Percentiles rank a stretch among this genome's conserved stretches.
Conservation (phyloP, 208 protist species). For the Herpetomonas muscarum region DNA sequence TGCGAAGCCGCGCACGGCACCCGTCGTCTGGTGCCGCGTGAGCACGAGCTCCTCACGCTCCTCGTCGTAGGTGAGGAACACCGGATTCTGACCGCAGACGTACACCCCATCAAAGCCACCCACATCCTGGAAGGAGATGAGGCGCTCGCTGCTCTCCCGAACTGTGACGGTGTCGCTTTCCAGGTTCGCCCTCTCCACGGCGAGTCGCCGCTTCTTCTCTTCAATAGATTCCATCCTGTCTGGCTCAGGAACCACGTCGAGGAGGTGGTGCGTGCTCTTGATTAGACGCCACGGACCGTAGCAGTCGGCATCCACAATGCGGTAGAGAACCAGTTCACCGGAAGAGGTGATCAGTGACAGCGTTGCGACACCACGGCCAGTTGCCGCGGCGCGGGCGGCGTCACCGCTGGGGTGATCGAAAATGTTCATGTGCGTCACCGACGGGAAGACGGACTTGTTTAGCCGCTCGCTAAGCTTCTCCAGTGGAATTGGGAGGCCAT, state of each 20-base stretch:
- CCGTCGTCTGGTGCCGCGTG: slow-evolving; percentile 51
- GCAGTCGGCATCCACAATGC: slow-evolving; percentile 26
- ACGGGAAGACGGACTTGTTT: slow-evolving; percentile 37
- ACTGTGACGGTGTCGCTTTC: slow-evolving; percentile 56
- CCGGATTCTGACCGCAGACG: slow-evolving; percentile 79
- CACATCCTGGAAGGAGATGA: slow-evolving; percentile 49
- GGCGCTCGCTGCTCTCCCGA: slow-evolving; percentile 60
- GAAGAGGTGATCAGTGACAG: slow-evolving; percentile 56
- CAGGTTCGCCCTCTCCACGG: slow-evolving; percentile 47
- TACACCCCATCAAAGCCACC: slow-evolving; percentile 58
- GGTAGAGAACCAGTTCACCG: slow-evolving; percentile 78
- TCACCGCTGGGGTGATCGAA: slow-evolving; percentile 28
- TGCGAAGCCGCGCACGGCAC: slow-evolving; percentile 69
- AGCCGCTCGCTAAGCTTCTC: slow-evolving; percentile 27
- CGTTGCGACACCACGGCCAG: slow-evolving; percentile 15
- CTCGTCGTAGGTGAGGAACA: slow-evolving; percentile 70
- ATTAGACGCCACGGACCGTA: slow-evolving; percentile 50
- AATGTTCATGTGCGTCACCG: slow-evolving; percentile 52
- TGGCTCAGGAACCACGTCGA: slow-evolving; percentile 61
- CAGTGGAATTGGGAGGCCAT: slow-evolving; percentile 21
- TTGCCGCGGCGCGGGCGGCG: slow-evolving; percentile 9
- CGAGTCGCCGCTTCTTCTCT: slow-evolving; percentile 54
- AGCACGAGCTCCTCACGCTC: slow-evolving; percentile 39
- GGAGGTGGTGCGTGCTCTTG: slow-evolving; percentile 72
- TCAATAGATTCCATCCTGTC: slow-evolving; percentile 80